Base-by-base conservation (phyloP, 1,139 yeast species). In the Suhomyces kunorum region DNA sequence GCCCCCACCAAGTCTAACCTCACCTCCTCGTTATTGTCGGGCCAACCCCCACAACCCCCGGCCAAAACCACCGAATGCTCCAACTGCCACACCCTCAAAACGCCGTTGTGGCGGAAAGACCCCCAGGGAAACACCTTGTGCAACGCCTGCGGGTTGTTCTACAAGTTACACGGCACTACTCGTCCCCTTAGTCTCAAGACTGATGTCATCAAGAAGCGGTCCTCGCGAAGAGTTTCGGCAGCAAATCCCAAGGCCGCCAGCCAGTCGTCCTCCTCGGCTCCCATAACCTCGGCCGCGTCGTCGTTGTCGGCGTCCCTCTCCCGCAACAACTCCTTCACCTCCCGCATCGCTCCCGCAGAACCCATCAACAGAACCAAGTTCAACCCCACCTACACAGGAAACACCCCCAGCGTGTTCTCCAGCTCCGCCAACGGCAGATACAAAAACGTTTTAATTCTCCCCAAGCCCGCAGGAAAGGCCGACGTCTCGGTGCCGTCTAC, bases 91-190 rank as follows among this genome's bases (percentile, higher is more conserved):
- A 78, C 83, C 2, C 57, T 69, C 15, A 78, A 76, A 38, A 78
- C 83, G 0, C 83, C 83, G 0, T 59, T 78, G 19, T 78, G 83
- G 83, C 61, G 83, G 35, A 72, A 77, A 49, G 81, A 78, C 50
- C 71, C 80, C 3, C 64, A 59, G 29, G 83, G 83, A 0, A 74
- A 78, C 45, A 76, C 82, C 1, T 60, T 78, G 11, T 78, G 83
- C 54, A 78, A 78, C 51, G 83, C 83, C 0, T 78, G 83, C 60
- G 83, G 83, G 1, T 59, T 78, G 27, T 78, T 78, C 50, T 65
- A 72, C 40, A 78, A 78, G 48, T 58, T 78, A 20, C 83, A 78
- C 49, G 83, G 83, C 17, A 76, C 80, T 2, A 75, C 78, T 46
- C 60, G 83, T 36, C 83, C 83, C 3, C 62, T 78, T 19, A 71